Evolutionary conservation across 169 alveolate species (phyloP), one percentile per base, ranked within the genome.

Genomic region (Plasmodium inui): DNA sequence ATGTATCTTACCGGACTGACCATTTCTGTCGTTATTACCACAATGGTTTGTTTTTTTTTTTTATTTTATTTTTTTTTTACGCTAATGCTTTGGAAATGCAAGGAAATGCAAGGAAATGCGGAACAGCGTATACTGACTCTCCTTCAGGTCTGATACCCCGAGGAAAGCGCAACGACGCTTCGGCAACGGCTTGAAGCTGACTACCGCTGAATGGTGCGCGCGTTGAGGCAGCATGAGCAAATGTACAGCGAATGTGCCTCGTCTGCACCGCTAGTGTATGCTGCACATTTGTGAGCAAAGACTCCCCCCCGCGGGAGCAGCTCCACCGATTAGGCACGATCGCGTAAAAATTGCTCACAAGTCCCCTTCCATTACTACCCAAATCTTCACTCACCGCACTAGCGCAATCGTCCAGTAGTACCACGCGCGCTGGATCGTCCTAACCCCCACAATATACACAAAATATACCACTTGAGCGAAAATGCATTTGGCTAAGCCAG

Each of bases 401-500:
- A 50, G 61, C 8, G 26, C 61, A 50, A 50, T 26, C 1, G 3
- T 50, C 7, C 1, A 50, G 61, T 50, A 50, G 61, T 0, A 50
- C 9, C 9, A 26, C 6, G 61, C 5, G 22, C 22, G 8, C 8
- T 17, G 22, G 22, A 12, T 50, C 22, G 17, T 50, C 61, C 22
- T 17, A 50, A 39, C 46, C 46, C 61, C 61, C 22, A 17, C 22
- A 50, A 50, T 50, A 19, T 73, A 41, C 55, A 22, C 17, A 79
- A 50, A 50, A 50, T 10, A 50, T 10, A 30, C 37, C 14, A 32
- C 30, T 32, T 84, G 39, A n/a, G 19, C 17, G n/a, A 84, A 84
- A 41, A 85, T 85, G 93, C 12, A 14, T 19, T 85, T 70, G 67
- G 26, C 26, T 22, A 85, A 73, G 55, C 17, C 67, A 74, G n/a